phyloP scores from a whole-genome alignment of 2,329 filamentous ascomycete genomes.

The Cadophora luteo-olivacea region DNA sequence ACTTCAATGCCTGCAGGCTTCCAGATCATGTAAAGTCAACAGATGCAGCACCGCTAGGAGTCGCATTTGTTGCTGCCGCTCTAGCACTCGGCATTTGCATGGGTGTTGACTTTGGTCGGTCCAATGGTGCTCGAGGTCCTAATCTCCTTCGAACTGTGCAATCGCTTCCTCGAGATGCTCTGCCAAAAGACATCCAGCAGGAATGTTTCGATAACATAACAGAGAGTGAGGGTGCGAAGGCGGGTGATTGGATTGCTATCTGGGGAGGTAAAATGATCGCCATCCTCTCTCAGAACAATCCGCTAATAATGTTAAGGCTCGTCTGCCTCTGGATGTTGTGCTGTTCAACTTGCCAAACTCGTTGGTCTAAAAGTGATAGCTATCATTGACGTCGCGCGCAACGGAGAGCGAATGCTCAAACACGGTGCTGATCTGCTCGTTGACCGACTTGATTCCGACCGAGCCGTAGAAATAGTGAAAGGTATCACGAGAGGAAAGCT shows the following conservation, averaged over 20 bases:
- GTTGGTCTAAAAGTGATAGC: slow-evolving; percentile 69
- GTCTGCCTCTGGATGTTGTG: slow-evolving; percentile 71
- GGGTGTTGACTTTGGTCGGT: slow-evolving; percentile 66
- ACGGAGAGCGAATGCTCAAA: slow-evolving; percentile 63
- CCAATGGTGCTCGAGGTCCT: slow-evolving; percentile 55
- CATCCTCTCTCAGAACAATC: background rate
- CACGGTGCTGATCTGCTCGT: slow-evolving; percentile 67
- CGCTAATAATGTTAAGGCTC: slow-evolving; percentile 54
- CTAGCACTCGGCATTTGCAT: slow-evolving; percentile 73
- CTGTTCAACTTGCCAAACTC: slow-evolving; percentile 71
- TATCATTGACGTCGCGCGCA: slow-evolving; percentile 70
- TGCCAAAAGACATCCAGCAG: slow-evolving; percentile 66
- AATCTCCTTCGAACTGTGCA: slow-evolving; percentile 62
- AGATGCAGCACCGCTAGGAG: slow-evolving; percentile 41
- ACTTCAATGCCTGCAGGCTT: slow-evolving; percentile 42
- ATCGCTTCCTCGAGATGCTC: slow-evolving; percentile 50
- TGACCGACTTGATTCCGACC: slow-evolving; percentile 68
- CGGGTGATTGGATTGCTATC: slow-evolving; percentile 74
- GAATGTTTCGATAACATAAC: slow-evolving; percentile 67
- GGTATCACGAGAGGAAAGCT: slow-evolving; percentile 62
- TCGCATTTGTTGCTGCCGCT: slow-evolving; percentile 63
- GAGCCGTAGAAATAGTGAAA: slow-evolving; percentile 70
- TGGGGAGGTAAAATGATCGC: slow-evolving; percentile 66
- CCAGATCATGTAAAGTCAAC: slow-evolving; percentile 32
- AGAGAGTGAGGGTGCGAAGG: slow-evolving; percentile 57